Evolutionary conservation across 108 stramenopile species (phyloP).

Genomic region (Stephanodiscus triporus): DNA sequence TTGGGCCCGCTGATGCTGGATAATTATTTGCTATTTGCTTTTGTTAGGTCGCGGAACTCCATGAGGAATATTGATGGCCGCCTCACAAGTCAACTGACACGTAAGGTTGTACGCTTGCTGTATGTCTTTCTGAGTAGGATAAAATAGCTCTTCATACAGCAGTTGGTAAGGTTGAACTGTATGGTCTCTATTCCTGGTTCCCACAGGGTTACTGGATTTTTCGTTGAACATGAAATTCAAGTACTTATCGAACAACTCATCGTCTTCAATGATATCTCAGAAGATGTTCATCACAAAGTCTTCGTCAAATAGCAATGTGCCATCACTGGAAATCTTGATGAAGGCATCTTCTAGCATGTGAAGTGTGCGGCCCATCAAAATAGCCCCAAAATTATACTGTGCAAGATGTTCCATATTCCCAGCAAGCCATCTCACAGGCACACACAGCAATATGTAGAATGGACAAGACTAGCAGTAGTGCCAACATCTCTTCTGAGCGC

Average conservation of each 20-base stretch:
- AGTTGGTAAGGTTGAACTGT: constrained; percentile 4
- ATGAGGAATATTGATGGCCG: constrained; percentile 2
- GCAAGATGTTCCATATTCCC: constrained; percentile 1
- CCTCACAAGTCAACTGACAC: neutral
- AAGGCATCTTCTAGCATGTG: constrained; percentile 20
- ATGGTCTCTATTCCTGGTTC: neutral
- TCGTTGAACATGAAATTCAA: constrained; percentile 17
- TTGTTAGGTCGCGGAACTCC: constrained; percentile 24
- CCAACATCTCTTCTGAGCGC: constrained; percentile 11
- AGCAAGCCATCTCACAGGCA: constrained; percentile 12
- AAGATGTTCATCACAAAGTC: too few relatives aligned
- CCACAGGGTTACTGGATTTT: neutral
- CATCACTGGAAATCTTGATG: constrained; percentile 5
- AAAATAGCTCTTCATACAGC: constrained; percentile 16
- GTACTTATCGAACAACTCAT: constrained; percentile 16
- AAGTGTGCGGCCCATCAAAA: constrained; percentile 12
- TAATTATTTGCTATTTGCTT: neutral
- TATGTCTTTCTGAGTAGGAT: constrained; percentile 11
- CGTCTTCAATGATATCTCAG: constrained; percentile 8
- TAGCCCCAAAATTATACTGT: constrained; percentile 8
- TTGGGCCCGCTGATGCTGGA: too few relatives aligned
- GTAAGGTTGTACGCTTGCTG: neutral
- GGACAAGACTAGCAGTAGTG: constrained; percentile 16
- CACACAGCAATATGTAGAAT: constrained; percentile 22
- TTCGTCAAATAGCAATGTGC: constrained; percentile 4